Evolutionary conservation across 1,139 yeast genomes (phyloP), one percentile per base, ranked within the genome.

Genomic region (Suhomyces atakaporum): DNA sequence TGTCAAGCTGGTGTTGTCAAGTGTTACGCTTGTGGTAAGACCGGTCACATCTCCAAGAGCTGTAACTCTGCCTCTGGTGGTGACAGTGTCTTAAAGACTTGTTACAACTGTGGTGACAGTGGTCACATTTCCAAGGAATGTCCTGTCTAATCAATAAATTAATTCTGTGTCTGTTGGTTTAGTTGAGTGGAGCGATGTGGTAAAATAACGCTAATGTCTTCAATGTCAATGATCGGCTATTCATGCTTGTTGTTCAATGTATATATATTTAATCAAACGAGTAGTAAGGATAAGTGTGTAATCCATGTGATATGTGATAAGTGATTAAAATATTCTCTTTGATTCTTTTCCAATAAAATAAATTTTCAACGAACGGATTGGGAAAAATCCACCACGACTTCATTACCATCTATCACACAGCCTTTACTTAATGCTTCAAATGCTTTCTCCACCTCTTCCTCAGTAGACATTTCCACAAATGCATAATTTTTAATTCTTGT

Each of bases 1-100:
- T 87, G 96, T 66, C 87, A 83, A 65, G 89, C 88, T 45, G 74
- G 77, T 49, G 58, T 53, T 41, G 79, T 82, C 61, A 86, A 85
- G 66, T 89, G 97, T 68, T 89, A 86, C 74, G 86, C 94, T 42
- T 89, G 97, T 67, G 96, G 96, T 52, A 82, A 84, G 65, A 72
- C 77, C 47, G 96, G 96, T 38, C 97, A 89, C 70, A 76, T 88
- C 53, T 82, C 94, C 47, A 86, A 80, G 65, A 95, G 85, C 50
- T 89, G 97, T 67, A 66, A 77, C 50, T 66, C 77, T 37, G 59
- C 66, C 37, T 49, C 69, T 40, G 68, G 64, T 36, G 75, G 71
- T 42, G 62, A 64, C 16, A 56, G 54, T 47, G 57, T 49, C 45
- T 65, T 73, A 51, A 77, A 77, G 62, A 57, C 73, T 45, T 71